These are phyloP conservation scores for Cercospora sp. DNA, from an alignment of 2,329 filamentous ascomycete genomes.

Conservation along the genomic window DNA sequence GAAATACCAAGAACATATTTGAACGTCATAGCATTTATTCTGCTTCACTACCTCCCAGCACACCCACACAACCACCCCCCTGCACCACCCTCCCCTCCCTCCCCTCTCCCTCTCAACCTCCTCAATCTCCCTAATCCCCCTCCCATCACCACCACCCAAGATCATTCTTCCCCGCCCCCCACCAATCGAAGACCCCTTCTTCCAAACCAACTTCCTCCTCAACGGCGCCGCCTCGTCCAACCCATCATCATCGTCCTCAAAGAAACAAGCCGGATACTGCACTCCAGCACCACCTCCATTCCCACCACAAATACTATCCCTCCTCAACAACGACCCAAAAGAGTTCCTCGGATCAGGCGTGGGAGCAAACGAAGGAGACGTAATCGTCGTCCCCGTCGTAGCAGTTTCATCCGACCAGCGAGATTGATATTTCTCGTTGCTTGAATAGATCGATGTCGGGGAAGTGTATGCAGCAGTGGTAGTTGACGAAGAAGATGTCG, in stretches of 20 bases:
- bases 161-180: not conserved
- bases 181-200: constrained; percentile 12
- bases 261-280: constrained; percentile 37
- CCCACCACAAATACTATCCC: constrained; percentile 15
- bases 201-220: constrained; percentile 25
- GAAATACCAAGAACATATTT: not conserved
- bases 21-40: not conserved
- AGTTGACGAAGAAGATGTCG: not conserved
- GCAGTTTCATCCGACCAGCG: constrained; percentile 38
- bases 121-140: not conserved
- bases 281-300: not conserved
- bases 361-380: constrained; percentile 26
- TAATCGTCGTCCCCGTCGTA: constrained; percentile 21
- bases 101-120: not conserved
- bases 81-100: constrained; percentile 2
- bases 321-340: constrained; percentile 30
- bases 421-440: not conserved
- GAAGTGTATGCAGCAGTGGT: constrained; percentile 18
- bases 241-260: constrained; percentile 36
- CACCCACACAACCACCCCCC: constrained; percentile 21
- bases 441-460: not conserved
- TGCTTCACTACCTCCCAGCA: constrained; percentile 16
- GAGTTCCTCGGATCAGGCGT: constrained; percentile 28
- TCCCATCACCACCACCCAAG: not conserved
- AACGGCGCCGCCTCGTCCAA: constrained; percentile 21